Evolutionary conservation across 2,329 filamentous ascomycete species (phyloP).

Genomic region (Fusarium ramigenum): DNA sequence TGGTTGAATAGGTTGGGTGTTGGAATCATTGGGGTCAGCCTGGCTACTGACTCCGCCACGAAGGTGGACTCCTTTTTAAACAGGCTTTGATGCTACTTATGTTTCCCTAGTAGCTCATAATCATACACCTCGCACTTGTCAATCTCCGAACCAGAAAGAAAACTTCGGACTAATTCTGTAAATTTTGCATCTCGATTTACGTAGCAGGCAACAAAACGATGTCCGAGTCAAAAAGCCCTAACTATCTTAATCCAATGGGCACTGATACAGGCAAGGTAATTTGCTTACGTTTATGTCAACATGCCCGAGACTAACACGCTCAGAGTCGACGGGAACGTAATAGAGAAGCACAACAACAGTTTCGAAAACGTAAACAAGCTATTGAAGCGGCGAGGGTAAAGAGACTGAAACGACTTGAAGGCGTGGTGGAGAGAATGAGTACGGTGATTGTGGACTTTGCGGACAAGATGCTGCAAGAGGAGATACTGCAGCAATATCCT

Average conservation of each 20-base stretch:
- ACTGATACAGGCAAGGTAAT: constrained; percentile 1
- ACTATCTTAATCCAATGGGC: background rate
- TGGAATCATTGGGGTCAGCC: background rate
- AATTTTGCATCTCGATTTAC: background rate
- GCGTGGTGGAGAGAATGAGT: constrained; percentile 12
- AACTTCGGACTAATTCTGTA: background rate
- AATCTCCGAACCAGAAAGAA: background rate
- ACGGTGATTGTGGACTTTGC: constrained; percentile 7
- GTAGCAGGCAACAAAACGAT: background rate
- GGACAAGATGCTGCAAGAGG: constrained; percentile 4
- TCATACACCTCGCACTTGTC: background rate
- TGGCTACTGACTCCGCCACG: background rate
- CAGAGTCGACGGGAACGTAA: constrained; percentile 15
- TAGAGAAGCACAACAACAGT: constrained; percentile 17
- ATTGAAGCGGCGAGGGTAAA: background rate
- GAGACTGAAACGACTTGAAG: constrained; percentile 1
- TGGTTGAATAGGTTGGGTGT: no score
- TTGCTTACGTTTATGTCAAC: background rate
- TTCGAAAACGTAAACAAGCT: constrained; percentile 11
- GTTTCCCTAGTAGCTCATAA: background rate
- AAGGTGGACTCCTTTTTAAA: background rate
- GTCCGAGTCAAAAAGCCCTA: background rate
- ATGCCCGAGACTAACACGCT: background rate
- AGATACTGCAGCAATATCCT: constrained; percentile 4
- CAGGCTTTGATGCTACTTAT: background rate